These are phyloP conservation scores for Bonia amplexicaulis DNA, from an alignment of 176 grass and related monocot species.

Conservation along the genomic window DNA sequence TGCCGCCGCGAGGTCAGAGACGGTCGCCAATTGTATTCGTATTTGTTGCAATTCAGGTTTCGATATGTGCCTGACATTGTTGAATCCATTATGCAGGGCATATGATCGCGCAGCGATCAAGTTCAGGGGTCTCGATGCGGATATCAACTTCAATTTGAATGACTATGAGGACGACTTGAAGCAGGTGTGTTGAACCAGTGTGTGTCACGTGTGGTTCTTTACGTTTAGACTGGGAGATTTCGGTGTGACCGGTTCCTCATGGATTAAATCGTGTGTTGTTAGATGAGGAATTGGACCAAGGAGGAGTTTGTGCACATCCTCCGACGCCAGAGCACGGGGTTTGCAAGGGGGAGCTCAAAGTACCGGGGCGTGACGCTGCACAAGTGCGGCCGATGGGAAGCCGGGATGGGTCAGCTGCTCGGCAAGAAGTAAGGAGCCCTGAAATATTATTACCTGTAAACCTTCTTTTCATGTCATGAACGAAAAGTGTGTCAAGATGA, in stretches of 20 bases:
- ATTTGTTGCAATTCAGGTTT: neutral
- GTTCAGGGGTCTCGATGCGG: slow-evolving; percentile 74
- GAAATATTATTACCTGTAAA: neutral
- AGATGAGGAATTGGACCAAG: slow-evolving; percentile 82
- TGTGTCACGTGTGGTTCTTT: neutral
- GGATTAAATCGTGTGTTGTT: neutral
- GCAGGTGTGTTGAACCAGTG: slow-evolving; percentile 29
- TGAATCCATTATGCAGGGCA: slow-evolving; percentile 41
- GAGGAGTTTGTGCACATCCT: slow-evolving; percentile 94
- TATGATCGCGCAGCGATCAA: slow-evolving; percentile 87
- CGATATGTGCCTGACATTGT: neutral
- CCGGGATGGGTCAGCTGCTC: slow-evolving; percentile 83
- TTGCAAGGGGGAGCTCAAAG: slow-evolving; percentile 75
- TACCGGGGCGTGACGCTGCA: slow-evolving; percentile 82
- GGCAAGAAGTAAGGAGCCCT: slow-evolving; percentile 71
- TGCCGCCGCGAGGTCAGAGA: slow-evolving; percentile 64
- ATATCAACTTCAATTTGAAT: slow-evolving; percentile 79
- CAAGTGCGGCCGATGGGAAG: slow-evolving; percentile 84
- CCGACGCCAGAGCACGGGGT: slow-evolving; percentile 75
- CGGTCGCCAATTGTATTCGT: neutral
- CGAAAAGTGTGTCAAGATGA: neutral
- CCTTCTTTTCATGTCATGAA: neutral
- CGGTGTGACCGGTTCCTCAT: neutral
- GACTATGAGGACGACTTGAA: slow-evolving; percentile 83
- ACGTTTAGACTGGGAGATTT: neutral